Evolutionary conservation across 1,139 yeast species (phyloP), one percentile per base, ranked within the genome.

Genomic region (Magnusiomyces suaveolens): DNA sequence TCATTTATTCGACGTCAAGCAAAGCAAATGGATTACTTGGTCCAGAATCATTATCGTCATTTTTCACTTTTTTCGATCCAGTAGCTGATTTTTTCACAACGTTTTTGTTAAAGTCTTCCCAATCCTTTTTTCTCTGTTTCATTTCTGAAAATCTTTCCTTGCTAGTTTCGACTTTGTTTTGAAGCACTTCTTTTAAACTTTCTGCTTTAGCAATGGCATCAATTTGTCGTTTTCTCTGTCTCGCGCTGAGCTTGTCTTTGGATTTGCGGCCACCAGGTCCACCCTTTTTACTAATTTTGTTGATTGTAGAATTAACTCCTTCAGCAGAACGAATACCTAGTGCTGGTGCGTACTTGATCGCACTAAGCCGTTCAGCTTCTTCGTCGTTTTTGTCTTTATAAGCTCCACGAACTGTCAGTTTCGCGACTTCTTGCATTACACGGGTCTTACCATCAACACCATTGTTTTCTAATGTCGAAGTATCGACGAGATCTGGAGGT

Each of bases 351-450:
- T 44, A 24, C 3, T 24, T 44, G 29, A 44, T 24, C 18, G 47
- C 47, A 3, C 47, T 33, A 23, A 25, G 47, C 4, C 6, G 16
- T 10, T 38, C 41, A 18, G 18, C 41, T 14, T 46, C 49, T 23
- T 29, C 39, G 39, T 46, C 49, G 10, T 32, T 39, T 3, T 58
- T 55, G 36, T 60, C 55, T 39, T 53, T 59, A 51, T 62, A 48
- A 47, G 54, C 57, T 12, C 62, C 63, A n/a, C 66, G 59, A 2
- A 65, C 68, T 3, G 67, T 55, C 48, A 62, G 52, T 52, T 62
- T 63, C 16, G 70, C 71, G 23, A 66, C 55, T 46, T 67, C 61
- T 48, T 63, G 60, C 51, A 63, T 58, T 1, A 66, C 69, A 20
- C 59, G 41, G 10, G 67, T 54, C 54, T 62, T 65, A 12, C 69